These are phyloP conservation scores for Marsdenia floribunda DNA, from an alignment of 257 asterid species.

Conservation along the genomic window DNA sequence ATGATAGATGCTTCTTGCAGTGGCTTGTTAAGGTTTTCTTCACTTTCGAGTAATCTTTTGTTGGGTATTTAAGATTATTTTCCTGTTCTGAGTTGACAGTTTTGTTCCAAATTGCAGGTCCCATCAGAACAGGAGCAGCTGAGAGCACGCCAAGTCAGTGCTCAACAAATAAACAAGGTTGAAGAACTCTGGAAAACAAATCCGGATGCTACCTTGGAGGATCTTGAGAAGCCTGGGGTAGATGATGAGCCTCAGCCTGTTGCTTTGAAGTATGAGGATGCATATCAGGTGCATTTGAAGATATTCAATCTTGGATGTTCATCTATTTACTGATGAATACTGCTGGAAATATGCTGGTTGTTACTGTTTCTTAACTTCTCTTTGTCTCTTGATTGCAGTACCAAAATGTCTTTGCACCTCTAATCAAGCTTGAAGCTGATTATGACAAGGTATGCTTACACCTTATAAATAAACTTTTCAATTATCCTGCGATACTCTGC, in stretches of 20 bases:
- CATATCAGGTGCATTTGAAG: conserved; percentile 70
- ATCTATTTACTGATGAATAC: neutral
- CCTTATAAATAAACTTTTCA: neutral
- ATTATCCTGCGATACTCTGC: neutral
- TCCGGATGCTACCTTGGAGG: conserved; percentile 94
- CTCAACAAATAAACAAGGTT: conserved; percentile 96
- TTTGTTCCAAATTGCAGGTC: conserved; percentile 44
- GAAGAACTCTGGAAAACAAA: conserved; percentile 99
- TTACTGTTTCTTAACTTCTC: neutral
- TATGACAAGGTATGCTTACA: conserved; percentile 74
- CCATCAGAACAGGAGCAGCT: conserved; percentile 98
- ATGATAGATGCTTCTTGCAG: conserved; percentile 95
- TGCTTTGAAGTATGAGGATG: conserved; percentile 91
- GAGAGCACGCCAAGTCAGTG: conserved; percentile 97
- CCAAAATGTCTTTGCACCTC: conserved; percentile 98
- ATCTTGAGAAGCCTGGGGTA: conserved; percentile 99
- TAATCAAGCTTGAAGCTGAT: conserved; percentile 98
- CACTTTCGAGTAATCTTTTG: conserved; percentile 10
- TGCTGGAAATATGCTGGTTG: neutral
- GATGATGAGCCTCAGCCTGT: conserved; percentile 99
- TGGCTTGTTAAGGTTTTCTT: conserved; percentile 86
- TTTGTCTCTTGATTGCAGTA: conserved; percentile 45
- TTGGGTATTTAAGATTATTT: conserved; percentile 1
- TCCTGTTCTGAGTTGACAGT: conserved; percentile 13
- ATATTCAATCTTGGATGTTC: neutral